phyloP scores from a whole-genome alignment of 78 protist genomes.

The Cavenderia fasciculata region DNA sequence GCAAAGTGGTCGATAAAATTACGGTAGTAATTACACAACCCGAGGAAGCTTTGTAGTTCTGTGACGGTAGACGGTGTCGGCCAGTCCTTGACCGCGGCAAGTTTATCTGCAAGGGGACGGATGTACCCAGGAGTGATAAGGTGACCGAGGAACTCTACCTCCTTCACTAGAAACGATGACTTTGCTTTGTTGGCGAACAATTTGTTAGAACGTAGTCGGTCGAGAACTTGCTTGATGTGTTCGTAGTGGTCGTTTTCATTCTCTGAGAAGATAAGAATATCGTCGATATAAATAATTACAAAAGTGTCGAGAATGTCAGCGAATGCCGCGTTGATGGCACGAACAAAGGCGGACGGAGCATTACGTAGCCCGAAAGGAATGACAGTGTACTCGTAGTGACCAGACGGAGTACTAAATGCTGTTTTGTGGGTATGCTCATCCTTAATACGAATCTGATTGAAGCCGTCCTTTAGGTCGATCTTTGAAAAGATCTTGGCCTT shows the following conservation, averaged over 20 bases:
- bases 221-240: not conserved
- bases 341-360: slow-evolving; percentile 15
- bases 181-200: not conserved
- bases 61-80: not conserved
- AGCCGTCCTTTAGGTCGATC: slow-evolving; percentile 38
- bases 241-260: not conserved
- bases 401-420: slow-evolving; percentile 32
- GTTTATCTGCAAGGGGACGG: not conserved
- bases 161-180: not conserved
- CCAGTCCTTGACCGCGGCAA: not conserved
- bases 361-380: slow-evolving; percentile 58
- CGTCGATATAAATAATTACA: not conserved
- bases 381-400: slow-evolving; percentile 7
- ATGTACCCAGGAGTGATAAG: not conserved
- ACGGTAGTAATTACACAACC: not conserved
- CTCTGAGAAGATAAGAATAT: not conserved
- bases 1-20: too few relatives aligned
- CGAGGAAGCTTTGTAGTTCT: not conserved
- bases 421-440: not conserved
- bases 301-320: not conserved
- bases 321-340: not conserved
- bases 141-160: not conserved
- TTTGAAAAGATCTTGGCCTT: not conserved
- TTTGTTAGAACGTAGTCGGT: not conserved
- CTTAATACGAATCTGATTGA: slow-evolving; percentile 5